A percentile compares a stretch with the other conserved stretches of the same genome.
Conservation (phyloP, 116 monocot species). For the Zostera marina region DNA sequence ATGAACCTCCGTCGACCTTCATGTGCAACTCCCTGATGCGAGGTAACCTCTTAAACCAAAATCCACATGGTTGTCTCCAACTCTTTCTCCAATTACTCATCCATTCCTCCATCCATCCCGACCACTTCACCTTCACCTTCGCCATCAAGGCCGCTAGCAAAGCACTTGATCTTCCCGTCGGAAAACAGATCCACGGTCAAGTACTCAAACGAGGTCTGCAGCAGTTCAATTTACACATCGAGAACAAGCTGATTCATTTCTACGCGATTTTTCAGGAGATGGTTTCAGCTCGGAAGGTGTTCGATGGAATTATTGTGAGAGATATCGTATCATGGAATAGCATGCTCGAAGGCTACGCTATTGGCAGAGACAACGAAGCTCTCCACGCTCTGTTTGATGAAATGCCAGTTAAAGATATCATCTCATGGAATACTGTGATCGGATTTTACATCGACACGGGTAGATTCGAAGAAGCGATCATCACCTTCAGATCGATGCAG, state of each 20-base stretch:
- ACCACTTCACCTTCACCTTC: constrained; percentile 44
- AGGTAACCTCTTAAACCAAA: constrained; percentile 17
- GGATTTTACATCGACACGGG: constrained; percentile 19
- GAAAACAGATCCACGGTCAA: constrained; percentile 35
- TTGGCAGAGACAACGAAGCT: constrained; percentile 11
- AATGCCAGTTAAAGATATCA: constrained; percentile 37
- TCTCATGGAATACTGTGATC: constrained; percentile 64
- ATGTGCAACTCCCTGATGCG: constrained; percentile 36
- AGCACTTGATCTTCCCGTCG: constrained; percentile 4
- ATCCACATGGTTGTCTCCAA: constrained; percentile 15
- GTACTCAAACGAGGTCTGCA: constrained; percentile 16
- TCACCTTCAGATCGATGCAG: constrained; percentile 31
- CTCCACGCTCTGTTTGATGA: constrained; percentile 18
- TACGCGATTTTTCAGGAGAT: constrained; percentile 23
- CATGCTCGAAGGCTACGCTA: constrained; percentile 42
- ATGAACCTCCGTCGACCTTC: constrained; percentile 12
- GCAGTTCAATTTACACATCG: constrained; percentile 5
- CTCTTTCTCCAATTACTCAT: constrained; percentile 26
- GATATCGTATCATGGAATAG: constrained; percentile 52
- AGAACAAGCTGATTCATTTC: constrained; percentile 37
- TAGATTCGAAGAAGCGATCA: constrained; percentile 31
- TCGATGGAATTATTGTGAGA: constrained; percentile 22
- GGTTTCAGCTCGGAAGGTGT: constrained; percentile 35
- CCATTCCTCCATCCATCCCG: constrained; percentile 12
- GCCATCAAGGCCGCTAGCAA: constrained; percentile 43